Evolutionary conservation across 495 filamentous ascomycete species (phyloP).

Genomic region (Glarea lozoyensis): DNA sequence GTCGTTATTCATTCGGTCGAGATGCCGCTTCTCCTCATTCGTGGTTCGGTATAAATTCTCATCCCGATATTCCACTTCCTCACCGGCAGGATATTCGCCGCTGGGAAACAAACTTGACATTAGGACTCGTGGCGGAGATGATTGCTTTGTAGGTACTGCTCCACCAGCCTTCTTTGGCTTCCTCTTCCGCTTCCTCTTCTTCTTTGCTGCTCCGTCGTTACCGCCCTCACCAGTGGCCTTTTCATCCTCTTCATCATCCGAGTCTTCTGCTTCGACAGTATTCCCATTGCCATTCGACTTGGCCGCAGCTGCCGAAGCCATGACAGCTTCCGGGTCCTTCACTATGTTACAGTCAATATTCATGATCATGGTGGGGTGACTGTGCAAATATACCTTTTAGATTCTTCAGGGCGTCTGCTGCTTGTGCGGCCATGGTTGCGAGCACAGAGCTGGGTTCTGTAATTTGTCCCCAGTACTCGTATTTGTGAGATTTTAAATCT

Average conservation of each 20-base stretch:
- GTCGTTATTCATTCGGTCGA: constrained; percentile 74
- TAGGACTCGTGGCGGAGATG: constrained; percentile 65
- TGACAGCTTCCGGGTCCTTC: constrained; percentile 14
- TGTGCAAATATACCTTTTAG: constrained; percentile 31
- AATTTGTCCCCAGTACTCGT: too few species aligned
- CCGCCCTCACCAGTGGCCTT: constrained; percentile 24
- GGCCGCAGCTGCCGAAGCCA: constrained; percentile 24
- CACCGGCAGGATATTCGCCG: constrained; percentile 65
- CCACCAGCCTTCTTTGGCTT: constrained; percentile 75
- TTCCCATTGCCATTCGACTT: constrained; percentile 43
- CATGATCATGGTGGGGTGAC: constrained; percentile 7
- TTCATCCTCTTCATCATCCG: constrained; percentile 51
- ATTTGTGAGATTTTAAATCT: too few species aligned
- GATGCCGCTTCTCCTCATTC: constrained; percentile 77
- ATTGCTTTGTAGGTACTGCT: constrained; percentile 68
- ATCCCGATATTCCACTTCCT: constrained; percentile 68
- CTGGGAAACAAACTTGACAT: constrained; percentile 70
- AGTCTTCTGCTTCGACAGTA: constrained; percentile 51
- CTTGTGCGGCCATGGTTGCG: constrained; percentile 43
- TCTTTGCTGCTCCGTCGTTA: constrained; percentile 32
- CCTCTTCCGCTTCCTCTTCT: constrained; percentile 60
- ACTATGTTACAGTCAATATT: constrained; percentile 21
- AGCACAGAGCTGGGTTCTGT: constrained; percentile 1
- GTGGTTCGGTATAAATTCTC: constrained; percentile 79
- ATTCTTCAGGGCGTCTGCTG: constrained; percentile 39